Evolutionary conservation across 2,329 filamentous ascomycete genomes (phyloP).

Genomic region (Ceratocystis cubensis): DNA sequence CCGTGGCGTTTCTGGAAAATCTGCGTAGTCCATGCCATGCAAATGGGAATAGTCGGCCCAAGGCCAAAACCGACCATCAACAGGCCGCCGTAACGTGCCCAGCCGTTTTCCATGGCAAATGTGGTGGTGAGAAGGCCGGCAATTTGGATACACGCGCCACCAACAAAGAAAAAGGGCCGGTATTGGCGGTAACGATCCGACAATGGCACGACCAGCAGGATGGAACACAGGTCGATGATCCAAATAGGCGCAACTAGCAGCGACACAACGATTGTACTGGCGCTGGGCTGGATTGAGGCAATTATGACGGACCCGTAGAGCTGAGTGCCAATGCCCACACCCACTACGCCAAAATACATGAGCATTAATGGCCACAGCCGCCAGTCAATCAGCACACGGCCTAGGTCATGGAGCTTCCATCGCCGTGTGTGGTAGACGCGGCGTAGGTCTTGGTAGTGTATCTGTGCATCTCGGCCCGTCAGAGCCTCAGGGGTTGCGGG

Average conservation of each 20-base stretch:
- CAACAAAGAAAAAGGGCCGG: slow-evolving; percentile 69
- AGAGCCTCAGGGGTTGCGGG: slow-evolving; percentile 59
- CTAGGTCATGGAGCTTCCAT: slow-evolving; percentile 62
- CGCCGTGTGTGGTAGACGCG: slow-evolving; percentile 64
- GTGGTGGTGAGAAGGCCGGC: slow-evolving; percentile 67
- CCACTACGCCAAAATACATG: slow-evolving; percentile 94
- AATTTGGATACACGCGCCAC: slow-evolving; percentile 66
- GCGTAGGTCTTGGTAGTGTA: slow-evolving; percentile 73
- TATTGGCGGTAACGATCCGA: slow-evolving; percentile 76
- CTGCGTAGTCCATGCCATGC: slow-evolving; percentile 87
- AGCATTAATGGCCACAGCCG: slow-evolving; percentile 71
- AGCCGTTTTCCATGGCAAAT: slow-evolving; percentile 56
- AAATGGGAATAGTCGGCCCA: slow-evolving; percentile 80
- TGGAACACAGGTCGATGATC: slow-evolving; percentile 84
- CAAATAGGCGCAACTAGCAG: slow-evolving; percentile 83
- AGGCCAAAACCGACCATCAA: slow-evolving; percentile 82
- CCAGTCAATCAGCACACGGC: slow-evolving; percentile 67
- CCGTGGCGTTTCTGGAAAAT: slow-evolving; percentile 83
- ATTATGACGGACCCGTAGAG: slow-evolving; percentile 83
- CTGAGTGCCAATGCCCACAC: slow-evolving; percentile 81
- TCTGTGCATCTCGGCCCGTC: slow-evolving; percentile 59
- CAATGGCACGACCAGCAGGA: slow-evolving; percentile 70
- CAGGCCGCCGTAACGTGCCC: slow-evolving; percentile 80
- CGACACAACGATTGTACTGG: slow-evolving; percentile 64
- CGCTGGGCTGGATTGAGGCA: slow-evolving; percentile 56